Conservation (phyloP, 352 stramenopile genomes). For the Globisporangium radiosum region DNA sequence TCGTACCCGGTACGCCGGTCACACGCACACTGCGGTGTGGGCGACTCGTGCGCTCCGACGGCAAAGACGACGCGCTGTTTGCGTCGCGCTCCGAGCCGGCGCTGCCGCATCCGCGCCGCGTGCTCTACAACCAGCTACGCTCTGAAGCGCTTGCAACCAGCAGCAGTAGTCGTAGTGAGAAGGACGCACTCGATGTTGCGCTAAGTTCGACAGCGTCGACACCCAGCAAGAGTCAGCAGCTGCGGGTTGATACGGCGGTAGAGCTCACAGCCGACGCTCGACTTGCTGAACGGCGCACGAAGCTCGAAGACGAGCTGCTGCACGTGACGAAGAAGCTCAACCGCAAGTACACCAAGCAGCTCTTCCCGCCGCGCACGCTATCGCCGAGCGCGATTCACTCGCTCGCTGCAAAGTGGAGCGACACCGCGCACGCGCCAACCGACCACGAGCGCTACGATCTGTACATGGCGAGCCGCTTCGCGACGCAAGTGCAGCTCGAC, state of each 20-base stretch:
- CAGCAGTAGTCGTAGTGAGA: conserved; percentile 5
- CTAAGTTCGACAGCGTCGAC: conserved; percentile 2
- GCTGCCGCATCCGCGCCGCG: conserved; percentile 13
- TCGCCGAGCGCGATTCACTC: conserved; percentile 30
- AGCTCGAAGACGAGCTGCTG: conserved; percentile 48
- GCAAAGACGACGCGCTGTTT: conserved; percentile 14
- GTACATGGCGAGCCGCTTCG: conserved; percentile 50
- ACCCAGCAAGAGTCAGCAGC: not conserved
- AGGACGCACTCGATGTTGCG: conserved; percentile 14
- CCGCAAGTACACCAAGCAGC: conserved; percentile 62
- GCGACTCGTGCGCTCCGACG: conserved; percentile 24
- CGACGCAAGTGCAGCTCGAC: conserved; percentile 53
- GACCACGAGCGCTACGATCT: conserved; percentile 41
- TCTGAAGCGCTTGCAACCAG: conserved; percentile 15
- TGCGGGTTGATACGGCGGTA: not conserved
- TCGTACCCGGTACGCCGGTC: conserved; percentile 31
- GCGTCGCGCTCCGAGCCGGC: conserved; percentile 21
- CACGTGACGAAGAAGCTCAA: conserved; percentile 57
- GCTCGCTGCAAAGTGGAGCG: conserved; percentile 39
- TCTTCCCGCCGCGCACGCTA: conserved; percentile 22
- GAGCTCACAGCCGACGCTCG: not conserved
- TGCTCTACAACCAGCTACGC: conserved; percentile 10
- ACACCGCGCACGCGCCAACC: conserved; percentile 18
- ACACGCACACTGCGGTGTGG: conserved; percentile 35
- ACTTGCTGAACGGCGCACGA: conserved; percentile 24